phyloP scores from a whole-genome alignment of 176 grass and related monocot species.

The Cocos nucifera region DNA sequence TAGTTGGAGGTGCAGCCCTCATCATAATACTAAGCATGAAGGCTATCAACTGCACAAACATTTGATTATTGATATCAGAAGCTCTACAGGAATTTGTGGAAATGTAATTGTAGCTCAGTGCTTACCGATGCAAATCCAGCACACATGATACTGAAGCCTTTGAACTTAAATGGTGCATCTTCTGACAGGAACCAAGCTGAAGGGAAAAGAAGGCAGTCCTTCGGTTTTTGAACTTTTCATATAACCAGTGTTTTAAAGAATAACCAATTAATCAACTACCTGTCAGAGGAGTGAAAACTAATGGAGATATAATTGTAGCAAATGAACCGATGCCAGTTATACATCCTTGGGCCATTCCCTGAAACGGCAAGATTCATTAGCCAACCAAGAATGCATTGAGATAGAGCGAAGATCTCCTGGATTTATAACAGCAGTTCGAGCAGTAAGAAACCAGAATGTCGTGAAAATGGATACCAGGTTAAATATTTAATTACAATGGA shows the following conservation, averaged over 20 bases:
- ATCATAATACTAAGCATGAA: conserved; percentile 42
- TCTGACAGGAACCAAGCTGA: conserved; percentile 82
- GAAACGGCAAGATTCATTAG: conserved; percentile 1
- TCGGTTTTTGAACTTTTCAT: not conserved
- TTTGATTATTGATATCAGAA: not conserved
- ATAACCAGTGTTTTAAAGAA: not conserved
- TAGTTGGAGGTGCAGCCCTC: conserved; percentile 30
- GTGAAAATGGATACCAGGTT: too few species aligned
- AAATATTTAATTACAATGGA: too few species aligned
- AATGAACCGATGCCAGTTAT: conserved; percentile 77
- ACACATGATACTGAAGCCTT: conserved; percentile 88
- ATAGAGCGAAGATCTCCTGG: too few species aligned
- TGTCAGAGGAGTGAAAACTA: conserved; percentile 83
- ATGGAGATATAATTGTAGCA: conserved; percentile 70
- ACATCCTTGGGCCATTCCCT: conserved; percentile 98
- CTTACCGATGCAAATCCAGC: conserved; percentile 76
- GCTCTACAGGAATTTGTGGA: not conserved
- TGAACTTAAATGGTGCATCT: conserved; percentile 59
- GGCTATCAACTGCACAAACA: conserved; percentile 44
- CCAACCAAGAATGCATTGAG: not conserved
- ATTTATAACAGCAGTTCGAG: too few species aligned
- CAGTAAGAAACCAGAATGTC: too few species aligned
- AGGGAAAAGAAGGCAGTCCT: not conserved
- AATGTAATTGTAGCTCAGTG: not conserved
- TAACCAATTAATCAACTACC: conserved; percentile 25